Conservation (phyloP, 176 grass and related monocot species). For the Eleusine coracana region DNA sequence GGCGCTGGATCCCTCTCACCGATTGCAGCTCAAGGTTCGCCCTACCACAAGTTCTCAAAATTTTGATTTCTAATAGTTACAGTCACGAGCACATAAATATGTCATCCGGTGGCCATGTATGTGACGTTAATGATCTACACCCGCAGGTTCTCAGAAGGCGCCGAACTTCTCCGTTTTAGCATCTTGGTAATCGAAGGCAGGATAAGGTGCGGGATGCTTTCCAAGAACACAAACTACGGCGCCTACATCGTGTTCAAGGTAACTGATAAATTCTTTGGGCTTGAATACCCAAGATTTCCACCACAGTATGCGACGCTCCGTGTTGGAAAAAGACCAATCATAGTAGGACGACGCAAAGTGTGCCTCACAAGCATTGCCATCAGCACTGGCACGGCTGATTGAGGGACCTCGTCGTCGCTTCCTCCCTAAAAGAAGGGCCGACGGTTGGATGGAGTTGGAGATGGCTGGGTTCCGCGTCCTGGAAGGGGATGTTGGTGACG, state of each 20-base stretch:
- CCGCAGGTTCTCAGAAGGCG: constrained; percentile 46
- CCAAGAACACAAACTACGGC: constrained; percentile 38
- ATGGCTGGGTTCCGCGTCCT: constrained; percentile 55
- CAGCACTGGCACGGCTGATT: no score
- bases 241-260: constrained; percentile 65
- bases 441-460: constrained; percentile 64
- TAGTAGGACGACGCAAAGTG: no score
- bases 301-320: no score
- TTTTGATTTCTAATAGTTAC: no score
- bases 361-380: no score
- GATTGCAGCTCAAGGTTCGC: constrained; percentile 45
- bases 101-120: no score
- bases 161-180: constrained; percentile 48
- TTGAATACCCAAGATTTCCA: background rate
- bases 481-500: constrained; percentile 44
- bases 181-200: constrained; percentile 62
- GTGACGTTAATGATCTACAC: no score
- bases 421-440: constrained; percentile 17
- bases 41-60: background rate
- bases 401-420: background rate
- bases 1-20: constrained; percentile 41
- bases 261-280: background rate
- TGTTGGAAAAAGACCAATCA: no score
- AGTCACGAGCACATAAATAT: no score
- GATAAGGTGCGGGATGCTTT: constrained; percentile 45